These are phyloP conservation scores for Teunomyces cretensis DNA, from an alignment of 805 yeast genomes.

Conservation along the genomic window DNA sequence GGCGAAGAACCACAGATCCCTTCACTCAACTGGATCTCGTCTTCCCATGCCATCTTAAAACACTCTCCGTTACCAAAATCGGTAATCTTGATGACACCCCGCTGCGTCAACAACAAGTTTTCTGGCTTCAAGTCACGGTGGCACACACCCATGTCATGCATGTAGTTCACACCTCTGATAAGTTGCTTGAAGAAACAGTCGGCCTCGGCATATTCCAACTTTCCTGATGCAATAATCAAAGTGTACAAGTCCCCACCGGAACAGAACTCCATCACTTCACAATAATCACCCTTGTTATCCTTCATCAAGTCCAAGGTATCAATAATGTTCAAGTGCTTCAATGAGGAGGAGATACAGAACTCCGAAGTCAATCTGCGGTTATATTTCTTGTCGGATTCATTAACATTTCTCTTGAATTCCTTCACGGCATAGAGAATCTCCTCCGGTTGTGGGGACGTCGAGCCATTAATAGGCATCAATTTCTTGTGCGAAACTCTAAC, in stretches of 20 bases:
- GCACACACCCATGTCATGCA: conserved; percentile 88
- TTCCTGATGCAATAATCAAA: conserved; percentile 71
- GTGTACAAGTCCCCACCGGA: conserved; percentile 81
- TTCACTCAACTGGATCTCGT: conserved; percentile 62
- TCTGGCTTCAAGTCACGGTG: conserved; percentile 92
- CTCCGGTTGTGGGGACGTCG: conserved; percentile 13
- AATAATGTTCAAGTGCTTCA: conserved; percentile 77
- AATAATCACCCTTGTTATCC: conserved; percentile 80
- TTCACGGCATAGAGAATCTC: conserved; percentile 78
- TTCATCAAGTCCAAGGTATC: conserved; percentile 72
- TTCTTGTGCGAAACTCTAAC: conserved; percentile 85
- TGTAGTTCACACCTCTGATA: conserved; percentile 77
- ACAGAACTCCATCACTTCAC: conserved; percentile 85
- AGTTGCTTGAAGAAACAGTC: conserved; percentile 89
- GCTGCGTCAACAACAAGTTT: conserved; percentile 68
- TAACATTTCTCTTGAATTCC: conserved; percentile 66
- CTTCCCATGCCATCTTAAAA: conserved; percentile 83
- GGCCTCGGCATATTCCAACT: conserved; percentile 77
- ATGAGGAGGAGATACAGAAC: conserved; percentile 75
- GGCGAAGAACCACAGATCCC: conserved; percentile 88
- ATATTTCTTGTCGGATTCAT: conserved; percentile 65
- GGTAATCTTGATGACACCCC: conserved; percentile 75
- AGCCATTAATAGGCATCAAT: conserved; percentile 11
- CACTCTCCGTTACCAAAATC: conserved; percentile 89
- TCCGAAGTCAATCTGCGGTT: conserved; percentile 76